These are phyloP conservation scores for Geranomyces michiganensis DNA, from an alignment of 192 early-diverging fungal species.

Conservation along the genomic window DNA sequence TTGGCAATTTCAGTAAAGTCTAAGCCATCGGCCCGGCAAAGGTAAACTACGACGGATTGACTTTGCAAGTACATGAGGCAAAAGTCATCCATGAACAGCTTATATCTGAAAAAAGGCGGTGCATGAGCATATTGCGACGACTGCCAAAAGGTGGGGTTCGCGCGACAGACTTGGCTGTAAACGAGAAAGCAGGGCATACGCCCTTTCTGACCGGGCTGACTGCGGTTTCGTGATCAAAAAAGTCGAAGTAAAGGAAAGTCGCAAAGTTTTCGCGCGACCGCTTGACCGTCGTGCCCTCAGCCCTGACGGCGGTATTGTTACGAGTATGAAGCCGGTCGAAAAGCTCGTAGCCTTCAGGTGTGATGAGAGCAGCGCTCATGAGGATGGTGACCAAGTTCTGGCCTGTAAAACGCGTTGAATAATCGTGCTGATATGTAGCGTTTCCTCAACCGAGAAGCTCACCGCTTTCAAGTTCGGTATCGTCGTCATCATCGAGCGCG, in stretches of 20 bases:
- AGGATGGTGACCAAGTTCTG: slow-evolving; percentile 55
- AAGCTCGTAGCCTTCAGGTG: slow-evolving; percentile 34
- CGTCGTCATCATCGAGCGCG: slow-evolving; percentile 37
- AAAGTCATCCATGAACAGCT: slow-evolving; percentile 60
- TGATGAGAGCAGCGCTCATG: slow-evolving; percentile 49
- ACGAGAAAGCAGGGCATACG: slow-evolving; percentile 42
- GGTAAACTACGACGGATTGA: slow-evolving; percentile 41
- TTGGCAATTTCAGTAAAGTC: slow-evolving; percentile 46
- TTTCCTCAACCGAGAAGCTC: too few species aligned
- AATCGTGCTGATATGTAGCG: neutral
- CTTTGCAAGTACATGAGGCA: slow-evolving; percentile 61
- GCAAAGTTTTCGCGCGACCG: slow-evolving; percentile 19
- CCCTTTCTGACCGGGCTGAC: slow-evolving; percentile 50
- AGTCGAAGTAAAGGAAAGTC: slow-evolving; percentile 57
- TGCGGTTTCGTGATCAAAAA: slow-evolving; percentile 63
- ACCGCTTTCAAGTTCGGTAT: slow-evolving; percentile 52
- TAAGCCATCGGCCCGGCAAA: slow-evolving; percentile 52
- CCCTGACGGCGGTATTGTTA: neutral
- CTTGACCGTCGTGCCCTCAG: slow-evolving; percentile 26
- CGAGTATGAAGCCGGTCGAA: slow-evolving; percentile 31
- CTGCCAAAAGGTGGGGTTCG: slow-evolving; percentile 10
- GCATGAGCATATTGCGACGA: neutral
- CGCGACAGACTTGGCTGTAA: slow-evolving; percentile 4
- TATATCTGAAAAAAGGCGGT: slow-evolving; percentile 31
- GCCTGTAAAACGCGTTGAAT: slow-evolving; percentile 23